phyloP scores from a whole-genome alignment of 345 rosid genomes.

The Hibiscus syriacus region DNA sequence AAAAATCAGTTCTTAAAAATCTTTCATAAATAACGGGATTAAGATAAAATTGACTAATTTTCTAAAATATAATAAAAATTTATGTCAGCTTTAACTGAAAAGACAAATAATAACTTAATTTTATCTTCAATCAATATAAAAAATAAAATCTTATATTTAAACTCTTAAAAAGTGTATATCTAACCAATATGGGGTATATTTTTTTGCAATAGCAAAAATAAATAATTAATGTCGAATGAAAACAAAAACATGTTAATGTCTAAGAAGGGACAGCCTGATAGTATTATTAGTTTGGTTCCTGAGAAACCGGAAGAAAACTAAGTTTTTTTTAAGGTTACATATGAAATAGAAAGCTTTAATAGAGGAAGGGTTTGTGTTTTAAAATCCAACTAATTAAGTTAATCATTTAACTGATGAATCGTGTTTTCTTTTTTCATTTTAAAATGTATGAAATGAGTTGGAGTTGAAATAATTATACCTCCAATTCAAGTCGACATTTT shows the following conservation, averaged over 20 bases:
- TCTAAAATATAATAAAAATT: no score
- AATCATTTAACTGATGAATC: no score
- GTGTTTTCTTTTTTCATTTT: not conserved
- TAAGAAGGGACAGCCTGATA: no score
- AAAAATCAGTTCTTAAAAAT: not conserved
- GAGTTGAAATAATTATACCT: conserved; percentile 32
- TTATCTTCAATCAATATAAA: no score
- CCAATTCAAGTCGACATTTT: conserved; percentile 66
- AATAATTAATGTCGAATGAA: not conserved
- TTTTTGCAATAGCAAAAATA: not conserved
- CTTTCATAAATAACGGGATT: not conserved
- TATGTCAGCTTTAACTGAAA: no score
- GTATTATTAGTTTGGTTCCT: conserved; percentile 12
- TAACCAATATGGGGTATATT: no score
- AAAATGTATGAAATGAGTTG: not conserved
- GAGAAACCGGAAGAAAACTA: conserved; percentile 12
- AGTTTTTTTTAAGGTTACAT: not conserved
- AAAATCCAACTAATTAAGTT: not conserved
- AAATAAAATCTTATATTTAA: no score
- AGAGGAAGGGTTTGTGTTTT: not conserved
- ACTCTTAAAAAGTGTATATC: no score
- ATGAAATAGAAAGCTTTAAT: no score
- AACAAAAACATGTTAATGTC: not conserved
- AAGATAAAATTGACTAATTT: no score
- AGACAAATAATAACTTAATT: no score